phyloP scores from a whole-genome alignment of 352 stramenopile genomes.

The Pythium brachiatum region DNA sequence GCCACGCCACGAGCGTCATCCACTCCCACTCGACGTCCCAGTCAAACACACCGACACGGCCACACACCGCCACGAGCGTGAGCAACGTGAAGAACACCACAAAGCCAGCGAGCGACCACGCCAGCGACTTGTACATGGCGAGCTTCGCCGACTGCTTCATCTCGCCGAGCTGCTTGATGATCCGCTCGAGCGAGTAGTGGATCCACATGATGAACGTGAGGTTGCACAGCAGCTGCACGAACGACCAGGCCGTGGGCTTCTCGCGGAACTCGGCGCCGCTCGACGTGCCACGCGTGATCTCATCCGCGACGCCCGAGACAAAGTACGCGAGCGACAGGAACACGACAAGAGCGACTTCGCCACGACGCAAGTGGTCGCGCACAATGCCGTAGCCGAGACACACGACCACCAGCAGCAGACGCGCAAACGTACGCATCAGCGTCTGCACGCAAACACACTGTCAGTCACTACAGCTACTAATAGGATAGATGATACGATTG shows the following conservation, averaged over 20 bases:
- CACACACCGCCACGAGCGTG: conserved; percentile 80
- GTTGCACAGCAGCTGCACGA: conserved; percentile 85
- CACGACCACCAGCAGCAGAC: conserved; percentile 82
- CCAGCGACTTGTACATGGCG: conserved; percentile 84
- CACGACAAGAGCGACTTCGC: conserved; percentile 55
- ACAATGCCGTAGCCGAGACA: conserved; percentile 92
- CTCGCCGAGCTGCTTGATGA: conserved; percentile 73
- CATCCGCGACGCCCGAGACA: conserved; percentile 64
- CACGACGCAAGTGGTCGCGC: conserved; percentile 43
- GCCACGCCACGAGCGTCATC: conserved; percentile 90
- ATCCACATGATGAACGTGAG: conserved; percentile 91
- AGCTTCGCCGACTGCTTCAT: conserved; percentile 91
- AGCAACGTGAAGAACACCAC: conserved; percentile 88
- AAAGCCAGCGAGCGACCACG: conserved; percentile 77
- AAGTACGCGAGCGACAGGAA: conserved; percentile 78
- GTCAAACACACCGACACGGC: conserved; percentile 81
- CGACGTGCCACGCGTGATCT: conserved; percentile 75
- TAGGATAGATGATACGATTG: neutral
- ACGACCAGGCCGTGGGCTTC: conserved; percentile 80
- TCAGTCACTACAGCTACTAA: no score
- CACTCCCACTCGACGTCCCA: conserved; percentile 91
- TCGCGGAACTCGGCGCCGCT: conserved; percentile 77
- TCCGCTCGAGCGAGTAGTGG: conserved; percentile 82
- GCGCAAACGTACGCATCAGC: conserved; percentile 79
- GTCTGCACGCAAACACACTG: no score